A percentile compares a stretch with the other conserved stretches of the same genome.
Conservation (phyloP, 1,284 basidiomycete species). For the Golubevia pallescens region DNA sequence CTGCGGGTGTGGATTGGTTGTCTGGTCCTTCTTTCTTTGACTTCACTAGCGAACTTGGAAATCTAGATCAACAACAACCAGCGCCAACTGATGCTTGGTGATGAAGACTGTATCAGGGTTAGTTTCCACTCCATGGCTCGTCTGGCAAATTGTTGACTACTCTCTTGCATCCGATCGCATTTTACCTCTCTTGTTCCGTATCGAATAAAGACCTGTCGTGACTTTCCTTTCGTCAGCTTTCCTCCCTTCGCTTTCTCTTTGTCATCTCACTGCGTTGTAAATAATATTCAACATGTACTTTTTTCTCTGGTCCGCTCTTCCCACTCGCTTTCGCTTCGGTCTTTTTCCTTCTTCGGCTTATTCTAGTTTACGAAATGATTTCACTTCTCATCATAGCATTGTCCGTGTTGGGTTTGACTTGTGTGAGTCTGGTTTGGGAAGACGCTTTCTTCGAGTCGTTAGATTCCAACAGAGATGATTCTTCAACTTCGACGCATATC, state of each 20-base stretch:
- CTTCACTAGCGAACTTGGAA: background rate
- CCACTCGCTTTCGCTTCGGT: background rate
- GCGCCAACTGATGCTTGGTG: background rate
- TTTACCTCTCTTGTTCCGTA: too few relatives aligned
- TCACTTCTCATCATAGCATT: background rate
- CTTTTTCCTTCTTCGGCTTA: too few relatives aligned
- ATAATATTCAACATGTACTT: background rate
- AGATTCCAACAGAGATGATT: too few relatives aligned
- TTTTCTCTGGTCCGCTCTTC: conserved; percentile 3
- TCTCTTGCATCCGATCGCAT: too few relatives aligned
- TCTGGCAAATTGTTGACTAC: too few relatives aligned
- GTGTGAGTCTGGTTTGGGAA: too few relatives aligned
- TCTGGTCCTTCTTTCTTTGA: background rate
- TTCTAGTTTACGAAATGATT: too few relatives aligned
- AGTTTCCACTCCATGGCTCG: too few relatives aligned
- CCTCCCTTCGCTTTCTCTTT: background rate
- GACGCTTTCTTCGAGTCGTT: too few relatives aligned
- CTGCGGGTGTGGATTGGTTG: background rate
- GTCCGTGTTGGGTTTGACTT: background rate
- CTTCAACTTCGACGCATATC: too few relatives aligned
- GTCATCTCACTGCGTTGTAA: background rate
- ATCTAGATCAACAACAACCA: background rate
- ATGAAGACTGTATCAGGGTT: background rate
- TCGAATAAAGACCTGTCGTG: too few relatives aligned
- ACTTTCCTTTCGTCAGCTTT: conserved; percentile 1